Evolutionary conservation across 2,329 filamentous ascomycete genomes (phyloP), one percentile per base, ranked within the genome.

Genomic region (Colletotrichum destructivum): DNA sequence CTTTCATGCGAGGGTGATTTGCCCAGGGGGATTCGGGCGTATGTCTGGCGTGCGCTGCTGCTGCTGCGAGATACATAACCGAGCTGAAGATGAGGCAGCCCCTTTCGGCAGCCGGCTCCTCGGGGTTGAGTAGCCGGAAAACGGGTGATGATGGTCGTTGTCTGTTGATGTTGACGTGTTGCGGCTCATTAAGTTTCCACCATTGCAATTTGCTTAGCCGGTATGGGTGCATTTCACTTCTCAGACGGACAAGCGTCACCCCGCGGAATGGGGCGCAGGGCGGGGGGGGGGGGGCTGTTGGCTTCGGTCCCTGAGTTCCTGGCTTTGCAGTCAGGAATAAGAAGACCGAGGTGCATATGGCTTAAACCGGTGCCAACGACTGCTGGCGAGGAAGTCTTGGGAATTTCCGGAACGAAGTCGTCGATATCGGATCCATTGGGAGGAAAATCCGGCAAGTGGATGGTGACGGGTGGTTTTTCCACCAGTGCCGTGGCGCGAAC

Each of bases 331-430:
- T 40, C 18, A 47, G 62, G 62, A 42, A 66, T 40, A 21, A 35
- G 46, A 71, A 67, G 31, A 66, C 68, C 68, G 68, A 71, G 68
- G 40, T 71, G 68, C 68, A 71, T 62, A 42, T 59, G 15, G n/a
- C 55, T 26, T 44, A 40, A n/a, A 23, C 42, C 15, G 55, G 8
- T 59, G 13, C 21, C 42, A 26, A 6, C 38, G 21, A 26, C 38
- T 38, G 35, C 35, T 38, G 35, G 35, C 35, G 35, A 38, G 35
- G 9, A 38, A 8, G 40, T 54, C 15, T 21, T 54, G 57, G 11
- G 23, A 49, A 60, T 69, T 69, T 69, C 66, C 66, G 61, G 52
- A 59, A 31, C 49, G 38, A 38, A 47, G 61, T 18, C 49, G 40
- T 40, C 38, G 54, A 62, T 23, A 11, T 47, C 59, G 59, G 59